Percentiles rank a stretch among this genome's conserved stretches.
These are phyloP conservation scores for Vitis rotundifolia DNA, from an alignment of 164 flowering plant species.

Conservation along the genomic window DNA sequence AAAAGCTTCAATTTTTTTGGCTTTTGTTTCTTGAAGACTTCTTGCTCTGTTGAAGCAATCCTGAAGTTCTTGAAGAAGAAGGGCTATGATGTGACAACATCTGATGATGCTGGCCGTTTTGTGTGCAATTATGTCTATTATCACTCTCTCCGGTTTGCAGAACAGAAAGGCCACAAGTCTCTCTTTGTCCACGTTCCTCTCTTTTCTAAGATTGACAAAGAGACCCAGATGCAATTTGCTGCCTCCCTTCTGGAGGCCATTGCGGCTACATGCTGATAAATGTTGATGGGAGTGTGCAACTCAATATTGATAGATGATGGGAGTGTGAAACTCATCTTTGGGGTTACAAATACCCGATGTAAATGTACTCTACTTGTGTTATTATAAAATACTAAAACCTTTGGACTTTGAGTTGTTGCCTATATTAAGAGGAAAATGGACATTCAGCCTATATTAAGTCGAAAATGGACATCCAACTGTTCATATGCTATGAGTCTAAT, in stretches of 20 bases:
- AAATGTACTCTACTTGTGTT: neutral
- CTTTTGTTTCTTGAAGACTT: conserved; percentile 38
- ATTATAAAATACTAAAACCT: neutral
- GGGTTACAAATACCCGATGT: neutral
- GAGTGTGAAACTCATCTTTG: neutral
- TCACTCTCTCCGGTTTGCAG: conserved; percentile 70
- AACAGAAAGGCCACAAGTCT: conserved; percentile 59
- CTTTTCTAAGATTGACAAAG: conserved; percentile 58
- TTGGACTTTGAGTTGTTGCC: conserved; percentile 1
- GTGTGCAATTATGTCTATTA: conserved; percentile 79
- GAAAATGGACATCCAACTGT: too few relatives aligned
- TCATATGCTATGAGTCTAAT: neutral
- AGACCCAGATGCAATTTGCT: conserved; percentile 61
- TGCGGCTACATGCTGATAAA: conserved; percentile 36
- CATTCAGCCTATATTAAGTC: neutral
- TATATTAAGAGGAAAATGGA: neutral
- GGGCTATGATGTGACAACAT: conserved; percentile 43
- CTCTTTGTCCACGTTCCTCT: conserved; percentile 72
- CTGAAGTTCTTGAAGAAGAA: conserved; percentile 35
- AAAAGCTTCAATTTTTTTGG: neutral
- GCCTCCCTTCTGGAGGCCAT: conserved; percentile 54
- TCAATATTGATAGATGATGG: neutral
- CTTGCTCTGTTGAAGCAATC: conserved; percentile 39
- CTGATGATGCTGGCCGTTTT: conserved; percentile 68
- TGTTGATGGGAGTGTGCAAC: neutral